Evolutionary conservation across 805 yeast species (phyloP).

Genomic region (Kodamaea sagamina): DNA sequence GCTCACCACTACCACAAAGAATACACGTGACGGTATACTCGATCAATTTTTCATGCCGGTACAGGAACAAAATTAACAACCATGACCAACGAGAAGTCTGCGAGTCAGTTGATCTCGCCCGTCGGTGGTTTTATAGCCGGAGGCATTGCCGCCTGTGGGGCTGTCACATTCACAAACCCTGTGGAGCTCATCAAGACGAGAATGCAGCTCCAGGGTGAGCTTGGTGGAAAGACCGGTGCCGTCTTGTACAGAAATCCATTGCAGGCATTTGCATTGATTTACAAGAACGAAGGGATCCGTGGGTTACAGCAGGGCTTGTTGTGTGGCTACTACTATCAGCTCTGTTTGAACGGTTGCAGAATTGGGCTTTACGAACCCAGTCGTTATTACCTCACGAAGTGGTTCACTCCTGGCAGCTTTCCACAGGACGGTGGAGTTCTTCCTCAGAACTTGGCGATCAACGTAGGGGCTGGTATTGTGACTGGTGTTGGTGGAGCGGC

Average conservation of each 20-base stretch:
- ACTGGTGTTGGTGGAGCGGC: constrained; percentile 91
- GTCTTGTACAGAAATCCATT: constrained; percentile 74
- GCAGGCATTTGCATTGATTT: constrained; percentile 77
- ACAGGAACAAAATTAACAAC: constrained; percentile 6
- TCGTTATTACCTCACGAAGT: constrained; percentile 57
- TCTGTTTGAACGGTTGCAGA: constrained; percentile 91
- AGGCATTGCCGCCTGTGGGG: constrained; percentile 85
- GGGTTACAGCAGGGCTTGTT: constrained; percentile 89
- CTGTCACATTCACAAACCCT: constrained; percentile 96
- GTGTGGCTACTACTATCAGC: constrained; percentile 88
- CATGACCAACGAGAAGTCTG: constrained; percentile 14
- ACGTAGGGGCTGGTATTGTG: constrained; percentile 75
- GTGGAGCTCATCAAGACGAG: constrained; percentile 92
- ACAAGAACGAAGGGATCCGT: constrained; percentile 76
- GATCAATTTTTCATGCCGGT: constrained; percentile 11
- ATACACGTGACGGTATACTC: background rate
- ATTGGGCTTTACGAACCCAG: constrained; percentile 92
- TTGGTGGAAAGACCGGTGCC: constrained; percentile 54
- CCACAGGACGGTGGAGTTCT: constrained; percentile 19
- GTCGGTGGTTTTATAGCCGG: constrained; percentile 34
- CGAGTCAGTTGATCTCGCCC: constrained; percentile 24
- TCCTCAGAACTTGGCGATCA: constrained; percentile 52
- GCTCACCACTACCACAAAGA: no score
- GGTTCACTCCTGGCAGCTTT: constrained; percentile 47
- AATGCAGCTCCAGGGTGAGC: constrained; percentile 96